Evolutionary conservation across 805 yeast genomes (phyloP), one percentile per base, ranked within the genome.

Genomic region (Osmozyma mogii): DNA sequence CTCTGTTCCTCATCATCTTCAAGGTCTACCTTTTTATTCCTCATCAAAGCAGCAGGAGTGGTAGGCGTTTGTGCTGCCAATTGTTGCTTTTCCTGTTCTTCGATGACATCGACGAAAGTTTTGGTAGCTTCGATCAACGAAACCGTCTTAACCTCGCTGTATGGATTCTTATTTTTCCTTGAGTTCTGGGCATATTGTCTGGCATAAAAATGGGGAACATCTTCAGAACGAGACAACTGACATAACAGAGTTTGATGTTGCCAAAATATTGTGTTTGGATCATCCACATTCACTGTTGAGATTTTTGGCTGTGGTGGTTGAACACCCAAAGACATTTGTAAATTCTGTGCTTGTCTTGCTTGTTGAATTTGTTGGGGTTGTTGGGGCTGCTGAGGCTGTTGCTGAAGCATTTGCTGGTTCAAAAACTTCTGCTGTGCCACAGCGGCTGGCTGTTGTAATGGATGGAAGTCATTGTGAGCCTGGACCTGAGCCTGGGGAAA

Each of bases 151-250:
- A 49, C 50, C 24, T 52, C 67, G 30, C 38, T 55, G 43, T 50
- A 62, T 20, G 60, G 61, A 32, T 47, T 59, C 49, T 53, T 60
- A 13, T 47, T 42, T 45, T 65, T 69, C 46, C 80, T 61, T 1
- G 82, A 78, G 32, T 74, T 65, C 9, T 76, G 61, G 5, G 95
- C 95, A 17, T 85, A 87, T 39, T 76, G 75, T 35, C 94, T 70
- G 4, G 95, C 95, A 57, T 83, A 84, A 47, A 69, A 78, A 56
- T 84, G 95, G 3, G 94, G 83, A 15, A 71, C 53, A 44, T 70
- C 73, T 17, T 83, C 70, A 13, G 47, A 41, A 51, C 92, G 71
- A 4, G 92, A 79, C 28, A 80, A 53, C 38, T 76, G 84, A 17
- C 75, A 78, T 35, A 85, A 65, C 49, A 78, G 85, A 27, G 65